phyloP scores from a whole-genome alignment of 495 filamentous ascomycete species.

The Penicillium antarcticum region DNA sequence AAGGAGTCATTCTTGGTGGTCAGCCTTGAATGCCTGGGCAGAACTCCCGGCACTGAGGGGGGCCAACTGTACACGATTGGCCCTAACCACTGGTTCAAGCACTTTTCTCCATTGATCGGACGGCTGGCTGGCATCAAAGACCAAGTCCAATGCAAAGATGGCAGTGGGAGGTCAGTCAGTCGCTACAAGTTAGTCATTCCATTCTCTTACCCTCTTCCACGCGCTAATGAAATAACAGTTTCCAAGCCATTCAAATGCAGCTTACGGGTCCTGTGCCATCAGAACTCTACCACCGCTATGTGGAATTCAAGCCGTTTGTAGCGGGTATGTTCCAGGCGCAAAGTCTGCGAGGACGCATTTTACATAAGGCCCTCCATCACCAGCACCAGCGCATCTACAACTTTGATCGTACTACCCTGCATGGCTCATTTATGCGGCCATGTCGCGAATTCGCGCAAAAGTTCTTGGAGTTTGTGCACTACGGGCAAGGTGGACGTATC shows the following conservation, averaged over 20 bases:
- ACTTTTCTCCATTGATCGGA: constrained; percentile 87
- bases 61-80: constrained; percentile 77
- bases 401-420: constrained; percentile 68
- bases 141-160: constrained; percentile 41
- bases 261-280: constrained; percentile 76
- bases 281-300: constrained; percentile 81
- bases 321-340: constrained; percentile 79
- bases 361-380: constrained; percentile 83
- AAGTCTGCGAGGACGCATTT: constrained; percentile 71
- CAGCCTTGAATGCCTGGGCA: constrained; percentile 71
- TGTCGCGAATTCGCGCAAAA: constrained; percentile 63
- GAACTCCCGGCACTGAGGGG: constrained; percentile 65
- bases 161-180: constrained; percentile 45
- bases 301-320: constrained; percentile 89
- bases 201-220: not conserved
- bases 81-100: constrained; percentile 73
- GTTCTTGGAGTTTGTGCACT: constrained; percentile 83
- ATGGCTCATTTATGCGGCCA: constrained; percentile 58
- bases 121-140: constrained; percentile 76
- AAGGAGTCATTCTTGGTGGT: constrained; percentile 61
- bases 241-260: constrained; percentile 92
- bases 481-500: constrained; percentile 77
- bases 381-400: constrained; percentile 89
- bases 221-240: constrained; percentile 46
- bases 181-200: constrained; percentile 64